These are phyloP conservation scores for Starmerella vaccinii DNA, from an alignment of 805 yeast genomes.

Conservation along the genomic window DNA sequence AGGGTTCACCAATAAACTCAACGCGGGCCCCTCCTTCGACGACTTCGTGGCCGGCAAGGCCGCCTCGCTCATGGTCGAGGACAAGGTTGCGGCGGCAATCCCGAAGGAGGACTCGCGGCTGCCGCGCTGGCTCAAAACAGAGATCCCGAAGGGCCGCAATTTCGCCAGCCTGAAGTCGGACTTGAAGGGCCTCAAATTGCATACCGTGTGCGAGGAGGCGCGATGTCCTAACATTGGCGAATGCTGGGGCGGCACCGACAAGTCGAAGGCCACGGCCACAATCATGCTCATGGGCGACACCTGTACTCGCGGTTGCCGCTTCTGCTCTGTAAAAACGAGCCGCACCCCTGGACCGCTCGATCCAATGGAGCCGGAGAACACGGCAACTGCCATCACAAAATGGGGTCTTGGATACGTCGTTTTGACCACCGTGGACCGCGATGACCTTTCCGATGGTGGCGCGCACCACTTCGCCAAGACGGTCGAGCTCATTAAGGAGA, in stretches of 20 bases:
- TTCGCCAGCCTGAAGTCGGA: constrained; percentile 75
- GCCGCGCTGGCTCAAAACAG: constrained; percentile 91
- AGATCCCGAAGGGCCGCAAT: constrained; percentile 89
- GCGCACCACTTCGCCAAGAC: constrained; percentile 84
- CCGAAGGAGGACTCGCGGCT: constrained; percentile 42
- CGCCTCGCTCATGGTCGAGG: constrained; percentile 41
- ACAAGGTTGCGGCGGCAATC: constrained; percentile 48
- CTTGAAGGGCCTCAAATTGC: constrained; percentile 73
- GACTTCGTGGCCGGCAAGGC: constrained; percentile 84
- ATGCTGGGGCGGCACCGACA: constrained; percentile 94
- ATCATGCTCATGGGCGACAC: constrained; percentile 98
- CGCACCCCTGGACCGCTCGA: constrained; percentile 81
- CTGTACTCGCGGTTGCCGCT: constrained; percentile 98
- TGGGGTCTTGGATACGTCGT: constrained; percentile 99
- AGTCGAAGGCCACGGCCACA: constrained; percentile 91
- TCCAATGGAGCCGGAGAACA: constrained; percentile 93
- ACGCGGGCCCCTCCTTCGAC: constrained; percentile 84
- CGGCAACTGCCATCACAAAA: constrained; percentile 91
- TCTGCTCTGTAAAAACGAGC: constrained; percentile 92
- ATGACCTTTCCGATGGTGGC: constrained; percentile 89
- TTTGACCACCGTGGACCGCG: constrained; percentile 93
- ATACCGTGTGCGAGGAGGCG: constrained; percentile 98
- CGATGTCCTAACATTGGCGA: constrained; percentile 99
- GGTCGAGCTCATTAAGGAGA: constrained; percentile 68
- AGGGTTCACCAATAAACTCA: constrained; percentile 54